Evolutionary conservation across 805 yeast species (phyloP), one percentile per base, ranked within the genome.

Genomic region (Metschnikowia colocasiae): DNA sequence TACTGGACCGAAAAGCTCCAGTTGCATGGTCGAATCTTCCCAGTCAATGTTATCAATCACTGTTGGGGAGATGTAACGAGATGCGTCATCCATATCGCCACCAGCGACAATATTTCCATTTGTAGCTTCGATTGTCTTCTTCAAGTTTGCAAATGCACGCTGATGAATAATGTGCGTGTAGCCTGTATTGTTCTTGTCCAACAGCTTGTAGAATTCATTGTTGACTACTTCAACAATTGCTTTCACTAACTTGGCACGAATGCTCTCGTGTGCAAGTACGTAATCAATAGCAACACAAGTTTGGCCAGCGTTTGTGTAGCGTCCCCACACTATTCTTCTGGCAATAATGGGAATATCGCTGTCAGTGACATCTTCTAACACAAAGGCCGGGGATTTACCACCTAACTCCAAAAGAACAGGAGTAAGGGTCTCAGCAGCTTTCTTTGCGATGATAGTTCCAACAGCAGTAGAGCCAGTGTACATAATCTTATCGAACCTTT

Each of bases 211-310:
- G 39, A 80, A 67, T 39, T 71, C 74, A 23, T 68, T 64, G 29
- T 66, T 63, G 26, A 76, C 57, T 18, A 74, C 73, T 33, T 63
- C 56, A 45, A 73, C 57, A 46, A 79, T 59, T 6, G 65, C 70
- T 1, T 56, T 55, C 6, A 81, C 65, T 43, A 87, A 78, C 52
- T 77, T 68, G 23, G 70, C 78, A 58, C 82, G 80, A 19, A 82
- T 65, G 3, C 73, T 63, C 47, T 74, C 79, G 49, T 85, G 88
- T n/a, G 82, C 85, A 38, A 88, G 58, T 4, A 85, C 68, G 59
- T 89, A 91, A 67, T 92, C 98, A 7, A 91, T 85, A 8, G 96
- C 87, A 33, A 88, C 86, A 70, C 97, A 91, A 2, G 94, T 82
- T 69, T 91, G 98, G 15, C 98, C 98, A 15, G 86, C 79, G 61